Evolutionary conservation across 352 stramenopile genomes (phyloP).

Genomic region (Aphanomyces cochlioides): DNA sequence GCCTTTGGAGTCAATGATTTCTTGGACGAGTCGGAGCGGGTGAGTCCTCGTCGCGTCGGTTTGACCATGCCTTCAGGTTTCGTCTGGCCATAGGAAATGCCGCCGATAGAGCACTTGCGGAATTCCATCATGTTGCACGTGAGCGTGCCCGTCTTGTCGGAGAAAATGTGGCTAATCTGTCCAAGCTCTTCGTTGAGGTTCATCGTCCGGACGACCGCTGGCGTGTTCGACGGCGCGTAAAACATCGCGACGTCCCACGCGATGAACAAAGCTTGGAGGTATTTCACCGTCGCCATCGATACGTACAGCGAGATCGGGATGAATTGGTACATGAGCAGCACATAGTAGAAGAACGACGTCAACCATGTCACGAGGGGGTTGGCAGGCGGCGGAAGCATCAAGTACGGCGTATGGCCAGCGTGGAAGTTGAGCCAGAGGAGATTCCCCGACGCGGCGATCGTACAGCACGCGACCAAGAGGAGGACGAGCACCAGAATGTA

Average conservation of each 20-base stretch:
- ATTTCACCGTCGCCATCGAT: conserved; percentile 95
- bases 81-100: conserved; percentile 81
- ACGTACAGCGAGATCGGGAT: conserved; percentile 97
- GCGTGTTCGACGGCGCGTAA: conserved; percentile 80
- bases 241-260: conserved; percentile 94
- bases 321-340: conserved; percentile 96
- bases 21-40: conserved; percentile 58
- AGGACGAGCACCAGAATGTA: conserved; percentile 69
- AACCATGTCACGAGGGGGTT: conserved; percentile 54
- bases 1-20: not conserved
- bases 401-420: conserved; percentile 61
- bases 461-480: conserved; percentile 64
- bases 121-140: conserved; percentile 99
- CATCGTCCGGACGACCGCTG: conserved; percentile 88
- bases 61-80: conserved; percentile 90
- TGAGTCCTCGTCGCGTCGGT: conserved; percentile 91
- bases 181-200: conserved; percentile 94
- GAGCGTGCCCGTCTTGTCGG: conserved; percentile 99
- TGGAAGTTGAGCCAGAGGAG: conserved; percentile 55
- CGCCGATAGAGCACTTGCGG: conserved; percentile 89
- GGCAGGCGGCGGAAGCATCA: conserved; percentile 63
- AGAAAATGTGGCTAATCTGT: conserved; percentile 98
- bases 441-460: conserved; percentile 52
- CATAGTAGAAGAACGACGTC: conserved; percentile 89
- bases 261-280: conserved; percentile 93